phyloP scores from a whole-genome alignment of 257 asterid genomes.

The Voacanga thouarsii region DNA sequence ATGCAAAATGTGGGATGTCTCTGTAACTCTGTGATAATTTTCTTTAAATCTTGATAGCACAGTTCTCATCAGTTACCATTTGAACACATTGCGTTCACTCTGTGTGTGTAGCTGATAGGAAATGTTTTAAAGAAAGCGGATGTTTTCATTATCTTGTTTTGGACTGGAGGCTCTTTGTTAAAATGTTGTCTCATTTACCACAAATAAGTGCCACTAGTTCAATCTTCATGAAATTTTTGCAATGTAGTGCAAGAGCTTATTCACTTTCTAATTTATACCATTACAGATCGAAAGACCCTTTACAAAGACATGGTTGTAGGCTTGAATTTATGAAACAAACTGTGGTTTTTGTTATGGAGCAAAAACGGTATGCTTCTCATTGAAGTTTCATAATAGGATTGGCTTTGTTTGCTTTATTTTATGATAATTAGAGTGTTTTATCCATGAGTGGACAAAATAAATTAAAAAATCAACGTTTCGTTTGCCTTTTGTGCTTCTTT shows the following conservation, averaged over 20 bases:
- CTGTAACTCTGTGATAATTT: too few relatives aligned
- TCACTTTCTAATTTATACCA: background rate
- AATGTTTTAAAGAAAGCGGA: too few relatives aligned
- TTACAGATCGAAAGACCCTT: constrained; percentile 72
- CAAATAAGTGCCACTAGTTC: background rate
- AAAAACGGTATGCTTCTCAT: constrained; percentile 57
- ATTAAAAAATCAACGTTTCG: background rate
- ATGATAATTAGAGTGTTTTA: background rate
- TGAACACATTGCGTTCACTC: too few relatives aligned
- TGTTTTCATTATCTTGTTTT: too few relatives aligned
- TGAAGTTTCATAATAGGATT: background rate
- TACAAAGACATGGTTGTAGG: constrained; percentile 95
- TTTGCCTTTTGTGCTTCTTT: background rate
- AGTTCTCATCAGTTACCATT: too few relatives aligned
- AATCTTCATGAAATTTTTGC: background rate
- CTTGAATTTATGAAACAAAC: constrained; percentile 92
- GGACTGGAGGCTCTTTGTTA: too few relatives aligned
- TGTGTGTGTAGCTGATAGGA: too few relatives aligned
- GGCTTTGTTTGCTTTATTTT: background rate
- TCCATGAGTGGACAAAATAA: background rate
- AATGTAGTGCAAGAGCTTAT: background rate
- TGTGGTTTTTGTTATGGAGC: constrained; percentile 99
- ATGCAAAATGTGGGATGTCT: too few relatives aligned
- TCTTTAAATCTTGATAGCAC: too few relatives aligned
- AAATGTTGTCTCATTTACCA: background rate